Evolutionary conservation across 2,329 filamentous ascomycete genomes (phyloP), one percentile per base, ranked within the genome.

Genomic region (Penicillium sp.): DNA sequence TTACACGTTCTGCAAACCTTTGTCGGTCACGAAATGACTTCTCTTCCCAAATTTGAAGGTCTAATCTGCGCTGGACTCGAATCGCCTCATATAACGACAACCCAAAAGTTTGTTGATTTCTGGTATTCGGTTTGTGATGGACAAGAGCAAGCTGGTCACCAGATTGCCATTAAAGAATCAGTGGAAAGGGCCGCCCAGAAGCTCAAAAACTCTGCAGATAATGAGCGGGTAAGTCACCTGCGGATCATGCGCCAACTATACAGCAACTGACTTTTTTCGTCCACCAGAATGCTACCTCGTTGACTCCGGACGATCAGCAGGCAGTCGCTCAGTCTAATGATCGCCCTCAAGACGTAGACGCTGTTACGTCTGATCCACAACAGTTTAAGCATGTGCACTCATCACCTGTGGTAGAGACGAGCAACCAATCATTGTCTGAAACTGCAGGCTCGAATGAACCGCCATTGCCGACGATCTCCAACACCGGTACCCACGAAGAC

Each of bases 101-200:
- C 71, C 8, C 75, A 75, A 30, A 56, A 56, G 2, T 73, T 77
- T 2, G 69, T 80, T 16, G 55, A 62, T 11, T 70, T 75, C 44
- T 95, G 87, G 87, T 89, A 88, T 49, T 58, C 64, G 0, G 74
- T 80, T 0, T 14, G 29, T 6, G 87, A 86, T 54, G 79, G 79
- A 13, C 66, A 74, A 11, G 72, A 76, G 26, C 65, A 66, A 4
- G 55, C 87, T 1, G 65, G 76, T 15, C 90, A 85, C 60, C 83
- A 87, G 0, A 62, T 74, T 8, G 68, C 68, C 18, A 68, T 95
- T 4, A 78, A 79, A 50, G 62, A 70, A 2, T 74, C 80, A 1
- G 67, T 95, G 6, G 13, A 17, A 15, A 31, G 7, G 10, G 32
- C 35, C 8, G 6, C 29, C 17, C 11, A 30, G 6, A 32, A 9